These are phyloP conservation scores for Talaromyces sp. DNA, from an alignment of 2,329 filamentous ascomycete species.

Conservation along the genomic window DNA sequence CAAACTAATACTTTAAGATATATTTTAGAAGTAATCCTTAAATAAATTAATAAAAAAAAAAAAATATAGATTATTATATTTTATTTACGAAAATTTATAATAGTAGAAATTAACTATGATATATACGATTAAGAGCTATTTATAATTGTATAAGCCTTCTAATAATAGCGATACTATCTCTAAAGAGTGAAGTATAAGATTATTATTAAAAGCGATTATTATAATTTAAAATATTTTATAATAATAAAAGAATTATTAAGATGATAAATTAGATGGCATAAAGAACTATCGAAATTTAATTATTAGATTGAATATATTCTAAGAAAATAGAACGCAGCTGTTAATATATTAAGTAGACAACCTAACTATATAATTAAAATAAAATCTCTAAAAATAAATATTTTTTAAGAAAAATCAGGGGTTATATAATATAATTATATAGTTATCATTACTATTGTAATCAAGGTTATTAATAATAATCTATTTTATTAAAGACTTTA, in stretches of 20 bases:
- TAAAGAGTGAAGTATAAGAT: background rate
- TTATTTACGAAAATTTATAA: background rate
- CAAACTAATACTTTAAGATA: background rate
- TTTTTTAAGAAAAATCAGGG: too few species aligned
- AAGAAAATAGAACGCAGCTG: too few species aligned
- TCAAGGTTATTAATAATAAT: background rate
- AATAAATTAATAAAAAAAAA: background rate
- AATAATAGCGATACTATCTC: too few species aligned
- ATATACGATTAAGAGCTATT: background rate
- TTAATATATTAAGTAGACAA: too few species aligned
- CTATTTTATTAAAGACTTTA: background rate
- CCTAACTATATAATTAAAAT: too few species aligned
- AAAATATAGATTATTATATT: background rate
- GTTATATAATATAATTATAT: too few species aligned
- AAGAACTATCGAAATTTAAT: background rate
- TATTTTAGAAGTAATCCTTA: background rate
- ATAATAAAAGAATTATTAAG: background rate
- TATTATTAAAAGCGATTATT: background rate
- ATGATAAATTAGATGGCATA: background rate
- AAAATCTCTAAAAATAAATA: too few species aligned
- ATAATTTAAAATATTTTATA: background rate
- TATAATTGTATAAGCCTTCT: too few species aligned
- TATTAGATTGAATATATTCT: too few species aligned
- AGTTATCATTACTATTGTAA: too few species aligned
- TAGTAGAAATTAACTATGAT: background rate